Percentiles rank a stretch among this genome's conserved stretches.
Conservation (phyloP, 2,329 filamentous ascomycete species). For the Leptosphaerulina australis region DNA sequence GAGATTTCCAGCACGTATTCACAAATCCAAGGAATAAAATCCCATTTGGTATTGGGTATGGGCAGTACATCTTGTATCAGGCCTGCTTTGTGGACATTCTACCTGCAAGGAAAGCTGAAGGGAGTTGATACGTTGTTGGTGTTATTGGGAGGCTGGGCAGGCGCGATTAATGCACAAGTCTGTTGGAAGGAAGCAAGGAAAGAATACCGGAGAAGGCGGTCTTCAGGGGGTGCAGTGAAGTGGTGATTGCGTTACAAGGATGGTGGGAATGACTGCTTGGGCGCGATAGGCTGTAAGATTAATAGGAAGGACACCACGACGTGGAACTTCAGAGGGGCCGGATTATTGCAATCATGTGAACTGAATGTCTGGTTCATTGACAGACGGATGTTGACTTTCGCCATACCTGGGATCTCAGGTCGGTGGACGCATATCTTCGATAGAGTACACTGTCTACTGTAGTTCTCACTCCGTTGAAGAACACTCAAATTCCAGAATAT, state of each 20-base stretch:
- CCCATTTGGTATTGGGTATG: conserved; percentile 31
- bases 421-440: too few relatives aligned
- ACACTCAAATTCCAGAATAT: too few relatives aligned
- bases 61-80: conserved; percentile 20
- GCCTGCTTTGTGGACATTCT: conserved; percentile 21
- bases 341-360: too few relatives aligned
- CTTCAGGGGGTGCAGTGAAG: conserved; percentile 22
- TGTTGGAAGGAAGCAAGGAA: conserved; percentile 31
- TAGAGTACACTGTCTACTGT: too few relatives aligned
- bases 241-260: conserved; percentile 29
- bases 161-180: conserved; percentile 27
- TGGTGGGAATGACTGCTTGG: conserved; percentile 26
- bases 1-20: conserved; percentile 43
- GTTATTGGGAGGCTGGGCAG: conserved; percentile 14
- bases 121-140: conserved; percentile 27
- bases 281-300: not conserved
- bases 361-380: too few relatives aligned
- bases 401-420: too few relatives aligned
- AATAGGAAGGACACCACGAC: too few relatives aligned
- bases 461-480: too few relatives aligned
- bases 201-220: conserved; percentile 26
- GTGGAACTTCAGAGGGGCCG: too few relatives aligned
- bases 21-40: conserved; percentile 39
- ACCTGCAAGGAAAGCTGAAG: conserved; percentile 26
- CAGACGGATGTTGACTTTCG: too few relatives aligned